These are phyloP conservation scores for Brassica nigra DNA, from an alignment of 345 rosid species.

Conservation along the genomic window DNA sequence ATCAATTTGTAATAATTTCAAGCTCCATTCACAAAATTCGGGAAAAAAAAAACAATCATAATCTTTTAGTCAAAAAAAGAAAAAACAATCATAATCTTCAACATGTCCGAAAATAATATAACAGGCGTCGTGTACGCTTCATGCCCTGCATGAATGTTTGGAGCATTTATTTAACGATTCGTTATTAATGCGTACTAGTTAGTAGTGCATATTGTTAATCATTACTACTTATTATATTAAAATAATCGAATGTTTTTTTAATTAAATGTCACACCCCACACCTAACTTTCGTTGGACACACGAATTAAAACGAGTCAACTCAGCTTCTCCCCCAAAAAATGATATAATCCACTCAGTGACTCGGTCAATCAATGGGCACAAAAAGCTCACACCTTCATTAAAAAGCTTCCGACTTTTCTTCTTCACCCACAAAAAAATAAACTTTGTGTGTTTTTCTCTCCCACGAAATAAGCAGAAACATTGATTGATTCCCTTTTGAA, in stretches of 20 bases:
- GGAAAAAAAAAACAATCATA: not conserved
- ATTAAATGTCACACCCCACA: not conserved
- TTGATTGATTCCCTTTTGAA: not conserved
- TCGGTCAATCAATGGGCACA: constrained; percentile 25
- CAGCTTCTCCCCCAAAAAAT: constrained; percentile 15
- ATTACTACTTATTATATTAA: not conserved
- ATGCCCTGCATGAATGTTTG: constrained; percentile 37
- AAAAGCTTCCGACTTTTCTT: constrained; percentile 37
- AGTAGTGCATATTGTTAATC: constrained; percentile 9
- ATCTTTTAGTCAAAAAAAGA: too few relatives aligned
- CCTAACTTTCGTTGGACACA: constrained; percentile 16
- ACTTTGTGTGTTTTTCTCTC: not conserved
- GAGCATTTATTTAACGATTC: constrained; percentile 22
- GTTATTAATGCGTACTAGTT: constrained; percentile 19
- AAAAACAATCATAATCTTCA: not conserved
- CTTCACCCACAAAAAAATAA: constrained; percentile 26
- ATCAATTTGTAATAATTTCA: not conserved
- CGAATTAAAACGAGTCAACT: constrained; percentile 42
- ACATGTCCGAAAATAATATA: constrained; percentile 6
- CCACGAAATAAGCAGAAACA: constrained; percentile 24
- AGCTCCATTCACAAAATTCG: not conserved
- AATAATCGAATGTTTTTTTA: constrained; percentile 28
- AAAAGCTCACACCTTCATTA: constrained; percentile 31
- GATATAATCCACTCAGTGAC: constrained; percentile 24
- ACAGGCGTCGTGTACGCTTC: constrained; percentile 13